Conservation (phyloP, 2,329 filamentous ascomycete species). For the Samsoniella hepiali region DNA sequence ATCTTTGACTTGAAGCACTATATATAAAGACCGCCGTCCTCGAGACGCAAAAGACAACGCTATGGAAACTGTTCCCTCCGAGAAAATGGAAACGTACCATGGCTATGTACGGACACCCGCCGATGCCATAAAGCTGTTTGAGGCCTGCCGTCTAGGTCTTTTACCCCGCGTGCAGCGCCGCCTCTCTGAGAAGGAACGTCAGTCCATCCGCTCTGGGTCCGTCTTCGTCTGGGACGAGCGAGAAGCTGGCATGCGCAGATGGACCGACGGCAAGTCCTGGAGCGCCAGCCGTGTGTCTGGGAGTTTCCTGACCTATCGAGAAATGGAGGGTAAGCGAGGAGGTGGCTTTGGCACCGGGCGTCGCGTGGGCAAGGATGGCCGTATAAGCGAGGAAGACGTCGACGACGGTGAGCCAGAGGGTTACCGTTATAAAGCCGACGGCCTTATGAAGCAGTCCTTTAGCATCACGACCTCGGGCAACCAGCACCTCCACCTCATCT, state of each 20-base stretch:
- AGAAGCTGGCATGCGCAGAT: constrained; percentile 95
- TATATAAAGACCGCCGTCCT: not conserved
- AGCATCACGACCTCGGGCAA: constrained; percentile 89
- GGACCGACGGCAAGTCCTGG: constrained; percentile 99
- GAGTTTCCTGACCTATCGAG: constrained; percentile 93
- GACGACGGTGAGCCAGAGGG: constrained; percentile 84
- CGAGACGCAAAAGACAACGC: constrained; percentile 11
- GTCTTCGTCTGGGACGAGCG: constrained; percentile 99
- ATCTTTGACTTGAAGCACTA: no score
- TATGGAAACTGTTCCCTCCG: constrained; percentile 23
- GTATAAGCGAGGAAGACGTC: constrained; percentile 80
- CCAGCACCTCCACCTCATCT: constrained; percentile 95
- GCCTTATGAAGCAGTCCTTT: constrained; percentile 99
- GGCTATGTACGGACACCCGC: constrained; percentile 92
- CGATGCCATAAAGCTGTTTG: constrained; percentile 98
- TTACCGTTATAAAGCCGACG: constrained; percentile 92
- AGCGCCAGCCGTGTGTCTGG: constrained; percentile 95
- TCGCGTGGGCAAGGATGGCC: constrained; percentile 68
- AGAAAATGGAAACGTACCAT: constrained; percentile 90
- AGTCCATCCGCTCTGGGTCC: constrained; percentile 92
- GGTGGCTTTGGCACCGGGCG: constrained; percentile 63
- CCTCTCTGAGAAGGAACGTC: constrained; percentile 93
- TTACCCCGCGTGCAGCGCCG: constrained; percentile 89
- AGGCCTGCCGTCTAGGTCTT: constrained; percentile 86
- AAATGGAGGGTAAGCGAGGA: constrained; percentile 98